Evolutionary conservation across 2,329 filamentous ascomycete genomes (phyloP).

Genomic region (Rutstroemia sp.): DNA sequence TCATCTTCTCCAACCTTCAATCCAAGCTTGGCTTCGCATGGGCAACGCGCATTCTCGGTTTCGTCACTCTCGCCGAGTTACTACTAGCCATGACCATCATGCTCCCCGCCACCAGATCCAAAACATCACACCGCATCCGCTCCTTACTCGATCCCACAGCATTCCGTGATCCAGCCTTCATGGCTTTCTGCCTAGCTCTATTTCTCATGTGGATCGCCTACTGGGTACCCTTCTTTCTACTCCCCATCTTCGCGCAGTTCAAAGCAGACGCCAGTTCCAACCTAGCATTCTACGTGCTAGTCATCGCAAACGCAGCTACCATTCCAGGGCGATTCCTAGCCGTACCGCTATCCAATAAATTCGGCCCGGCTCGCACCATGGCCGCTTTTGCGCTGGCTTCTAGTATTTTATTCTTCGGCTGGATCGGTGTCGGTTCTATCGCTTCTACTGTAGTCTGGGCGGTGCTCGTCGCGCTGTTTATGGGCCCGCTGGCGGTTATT

Average conservation of each 20-base stretch:
- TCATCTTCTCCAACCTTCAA: background rate
- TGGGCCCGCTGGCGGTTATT: background rate
- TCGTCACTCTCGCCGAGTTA: background rate
- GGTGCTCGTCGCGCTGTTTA: background rate
- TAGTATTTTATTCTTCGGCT: background rate
- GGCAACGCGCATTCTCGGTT: background rate
- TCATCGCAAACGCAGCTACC: background rate
- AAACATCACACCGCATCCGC: background rate
- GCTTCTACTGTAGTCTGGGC: background rate
- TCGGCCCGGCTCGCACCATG: background rate
- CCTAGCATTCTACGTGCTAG: background rate
- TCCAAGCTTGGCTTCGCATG: background rate
- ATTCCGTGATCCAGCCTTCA: background rate
- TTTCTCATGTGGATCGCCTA: background rate
- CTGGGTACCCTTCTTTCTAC: background rate
- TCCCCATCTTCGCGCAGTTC: background rate
- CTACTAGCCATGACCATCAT: background rate
- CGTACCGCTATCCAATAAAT: background rate
- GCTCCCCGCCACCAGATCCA: background rate
- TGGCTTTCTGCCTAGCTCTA: background rate
- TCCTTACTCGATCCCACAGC: background rate
- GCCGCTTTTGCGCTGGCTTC: background rate
- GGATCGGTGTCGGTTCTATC: background rate
- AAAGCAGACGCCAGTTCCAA: background rate
- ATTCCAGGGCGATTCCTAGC: background rate